Evolutionary conservation across 345 rosid species (phyloP), one percentile per base, ranked within the genome.

Genomic region (Microthlaspi erraticum): DNA sequence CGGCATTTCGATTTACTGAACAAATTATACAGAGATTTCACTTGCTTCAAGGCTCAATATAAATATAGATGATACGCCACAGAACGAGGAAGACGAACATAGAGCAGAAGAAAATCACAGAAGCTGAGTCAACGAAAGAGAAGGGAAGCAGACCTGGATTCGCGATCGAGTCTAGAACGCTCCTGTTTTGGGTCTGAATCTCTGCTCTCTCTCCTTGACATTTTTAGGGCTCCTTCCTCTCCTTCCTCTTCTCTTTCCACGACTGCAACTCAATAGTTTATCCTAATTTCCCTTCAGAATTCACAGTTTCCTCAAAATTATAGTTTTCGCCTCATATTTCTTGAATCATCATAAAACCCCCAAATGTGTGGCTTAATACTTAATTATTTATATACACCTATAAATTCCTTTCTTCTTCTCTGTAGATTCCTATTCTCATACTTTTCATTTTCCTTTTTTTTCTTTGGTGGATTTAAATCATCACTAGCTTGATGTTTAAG

Each of bases 191-290:
- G 48, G 55, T 83, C 91, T 16, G 85, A 81, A 42, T 84, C 91
- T 41, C 83, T 81, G 64, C 70, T 80, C 48, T 77, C 86, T 38
- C 87, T 79, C 56, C 88, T 82, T 20, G 93, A 80, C 90, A 86
- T 85, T 56, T 54, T 39, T 63, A 26, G 29, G 29, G 29, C 29
- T 26, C 29, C 39, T 54, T 26, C 61, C 61, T 76, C 52, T 48
- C 57, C 51, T 49, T 74, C 3, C 41, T 37, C 56, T 12, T 6
- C 52, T 42, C 13, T 58, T 16, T 33, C 55, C 46, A 16, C n/a
- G 16, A 34, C 68, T 33, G 44, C 70, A 19, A 71, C 55, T 26
- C 1, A 9, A 41, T 52, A 26, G 29, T 26, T 26, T 60, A 46
- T 70, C 43, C 29, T 26, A 38, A 38, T 43, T 53, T 14, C 49